Conservation (phyloP, 805 yeast species). For the Yamadazyma nakazawae region DNA sequence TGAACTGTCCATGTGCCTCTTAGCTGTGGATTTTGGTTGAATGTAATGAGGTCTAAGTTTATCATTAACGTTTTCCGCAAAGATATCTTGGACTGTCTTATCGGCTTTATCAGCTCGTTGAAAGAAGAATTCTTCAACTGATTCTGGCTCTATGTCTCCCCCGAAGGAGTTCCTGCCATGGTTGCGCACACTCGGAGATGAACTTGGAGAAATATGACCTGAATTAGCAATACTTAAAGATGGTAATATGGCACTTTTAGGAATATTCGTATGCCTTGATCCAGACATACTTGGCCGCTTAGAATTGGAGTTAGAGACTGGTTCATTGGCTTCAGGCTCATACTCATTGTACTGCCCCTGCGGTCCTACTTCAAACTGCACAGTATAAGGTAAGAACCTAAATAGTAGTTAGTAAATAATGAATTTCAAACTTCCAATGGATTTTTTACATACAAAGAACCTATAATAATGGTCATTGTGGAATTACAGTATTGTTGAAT, state of each 20-base stretch:
- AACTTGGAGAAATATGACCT: constrained; percentile 11
- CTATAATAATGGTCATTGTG: constrained; percentile 66
- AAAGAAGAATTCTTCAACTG: constrained; percentile 15
- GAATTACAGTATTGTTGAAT: neutral
- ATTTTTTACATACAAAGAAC: constrained; percentile 54
- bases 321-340: constrained; percentile 3
- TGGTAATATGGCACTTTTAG: constrained; percentile 28
- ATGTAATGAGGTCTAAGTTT: constrained; percentile 32
- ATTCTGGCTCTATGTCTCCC: constrained; percentile 15
- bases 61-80: constrained; percentile 25
- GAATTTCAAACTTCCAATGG: neutral
- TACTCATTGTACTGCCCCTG: constrained; percentile 8
- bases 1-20: constrained; percentile 25
- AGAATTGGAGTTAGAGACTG: neutral
- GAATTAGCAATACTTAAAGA: constrained; percentile 36
- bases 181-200: constrained; percentile 11
- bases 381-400: constrained; percentile 71
- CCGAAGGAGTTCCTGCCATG: neutral
- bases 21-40: constrained; percentile 44
- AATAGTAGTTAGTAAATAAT: constrained; percentile 16
- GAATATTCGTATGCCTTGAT: constrained; percentile 10
- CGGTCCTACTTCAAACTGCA: constrained; percentile 54
- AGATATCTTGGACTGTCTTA: constrained; percentile 3
- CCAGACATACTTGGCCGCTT: constrained; percentile 7
- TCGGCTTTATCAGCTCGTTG: neutral